These are phyloP conservation scores for Protea cynaroides DNA, from an alignment of 164 flowering plant species.

Conservation along the genomic window DNA sequence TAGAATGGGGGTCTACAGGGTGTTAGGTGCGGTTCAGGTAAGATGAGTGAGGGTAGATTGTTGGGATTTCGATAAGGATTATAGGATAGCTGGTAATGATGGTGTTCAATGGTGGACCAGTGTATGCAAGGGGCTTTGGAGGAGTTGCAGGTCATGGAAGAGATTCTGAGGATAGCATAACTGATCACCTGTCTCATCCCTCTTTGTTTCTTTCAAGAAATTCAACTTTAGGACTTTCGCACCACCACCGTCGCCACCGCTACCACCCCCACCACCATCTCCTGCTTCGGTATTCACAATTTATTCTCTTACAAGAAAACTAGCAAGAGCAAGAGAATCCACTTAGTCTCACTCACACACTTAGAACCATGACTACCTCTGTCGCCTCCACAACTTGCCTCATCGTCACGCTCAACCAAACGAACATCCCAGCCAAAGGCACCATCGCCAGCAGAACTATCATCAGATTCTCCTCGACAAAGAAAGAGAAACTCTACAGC, in stretches of 20 bases:
- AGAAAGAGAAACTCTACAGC: slow-evolving; percentile 4
- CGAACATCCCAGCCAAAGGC: slow-evolving; percentile 22
- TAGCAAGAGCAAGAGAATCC: slow-evolving; percentile 23
- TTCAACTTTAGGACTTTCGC: slow-evolving; percentile 5
- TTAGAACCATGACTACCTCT: slow-evolving; percentile 21
- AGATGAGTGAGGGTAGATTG: too few species aligned
- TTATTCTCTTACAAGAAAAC: slow-evolving; percentile 25
- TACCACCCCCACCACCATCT: slow-evolving; percentile 44
- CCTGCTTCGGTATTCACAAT: slow-evolving; percentile 25
- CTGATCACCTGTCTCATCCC: slow-evolving; percentile 12
- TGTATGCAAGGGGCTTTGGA: too few species aligned
- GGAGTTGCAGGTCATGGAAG: too few species aligned
- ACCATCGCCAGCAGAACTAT: slow-evolving; percentile 8
- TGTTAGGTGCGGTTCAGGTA: too few species aligned
- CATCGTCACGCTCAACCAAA: slow-evolving; percentile 28
- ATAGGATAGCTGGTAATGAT: too few species aligned
- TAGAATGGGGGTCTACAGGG: too few species aligned
- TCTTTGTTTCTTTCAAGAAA: neutral
- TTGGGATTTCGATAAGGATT: too few species aligned
- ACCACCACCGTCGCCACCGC: slow-evolving; percentile 40
- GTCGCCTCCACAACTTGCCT: slow-evolving; percentile 22
- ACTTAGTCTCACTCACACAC: slow-evolving; percentile 12
- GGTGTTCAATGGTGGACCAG: too few species aligned
- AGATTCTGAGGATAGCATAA: slow-evolving; percentile 16
- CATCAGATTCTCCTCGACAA: slow-evolving; percentile 7